These are phyloP conservation scores for Phragmites australis DNA, from an alignment of 176 grass and related monocot genomes.

Conservation along the genomic window DNA sequence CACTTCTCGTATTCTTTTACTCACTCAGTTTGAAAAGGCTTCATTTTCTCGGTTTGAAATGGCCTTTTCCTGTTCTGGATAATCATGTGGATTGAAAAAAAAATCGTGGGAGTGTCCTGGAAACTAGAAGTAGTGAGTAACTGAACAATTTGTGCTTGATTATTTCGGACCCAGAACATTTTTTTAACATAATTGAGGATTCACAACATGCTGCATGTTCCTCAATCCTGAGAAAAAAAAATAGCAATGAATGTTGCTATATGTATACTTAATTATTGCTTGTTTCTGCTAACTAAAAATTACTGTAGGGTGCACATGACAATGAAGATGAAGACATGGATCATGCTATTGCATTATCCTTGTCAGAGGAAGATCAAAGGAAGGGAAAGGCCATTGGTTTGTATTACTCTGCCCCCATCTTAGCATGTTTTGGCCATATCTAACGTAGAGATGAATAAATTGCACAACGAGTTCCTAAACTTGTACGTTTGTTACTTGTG, in stretches of 20 bases:
- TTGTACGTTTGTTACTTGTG: background rate
- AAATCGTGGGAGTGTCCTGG: background rate
- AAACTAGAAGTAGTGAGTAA: background rate
- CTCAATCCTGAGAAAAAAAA: background rate
- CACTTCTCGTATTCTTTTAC: background rate
- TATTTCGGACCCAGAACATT: background rate
- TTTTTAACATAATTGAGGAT: background rate
- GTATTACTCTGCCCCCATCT: conserved; percentile 37
- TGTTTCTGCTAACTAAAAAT: conserved; percentile 24
- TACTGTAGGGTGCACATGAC: conserved; percentile 37
- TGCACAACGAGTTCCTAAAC: background rate
- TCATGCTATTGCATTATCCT: conserved; percentile 87
- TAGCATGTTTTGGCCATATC: conserved; percentile 23
- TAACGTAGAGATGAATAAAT: conserved; percentile 10
- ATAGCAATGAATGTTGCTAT: conserved; percentile 1
- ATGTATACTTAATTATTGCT: conserved; percentile 33
- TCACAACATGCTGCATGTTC: conserved; percentile 4
- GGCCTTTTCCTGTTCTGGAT: background rate
- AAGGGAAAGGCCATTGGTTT: conserved; percentile 81
- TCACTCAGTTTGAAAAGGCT: too few relatives aligned
- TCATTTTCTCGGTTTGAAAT: conserved; percentile 26
- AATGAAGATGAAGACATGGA: conserved; percentile 73
- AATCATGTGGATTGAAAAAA: conserved; percentile 16
- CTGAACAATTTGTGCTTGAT: background rate
- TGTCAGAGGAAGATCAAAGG: conserved; percentile 67